Conservation (phyloP, 2,329 filamentous ascomycete genomes). For the Calonectria multiphialidica region DNA sequence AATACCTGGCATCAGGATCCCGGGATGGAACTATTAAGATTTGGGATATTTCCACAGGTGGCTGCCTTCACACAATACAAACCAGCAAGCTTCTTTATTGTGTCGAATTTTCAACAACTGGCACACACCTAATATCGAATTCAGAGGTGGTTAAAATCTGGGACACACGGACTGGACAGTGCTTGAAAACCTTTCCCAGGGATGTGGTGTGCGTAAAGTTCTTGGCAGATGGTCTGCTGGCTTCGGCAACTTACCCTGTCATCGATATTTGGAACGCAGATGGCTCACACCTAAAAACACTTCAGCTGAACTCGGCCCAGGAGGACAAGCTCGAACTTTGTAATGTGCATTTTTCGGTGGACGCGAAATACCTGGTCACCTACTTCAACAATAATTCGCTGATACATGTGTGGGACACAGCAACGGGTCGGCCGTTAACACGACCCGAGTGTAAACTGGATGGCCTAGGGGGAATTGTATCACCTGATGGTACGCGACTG, state of each 20-base stretch:
- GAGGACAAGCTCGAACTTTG: not conserved
- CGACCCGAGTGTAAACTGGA: too few species aligned
- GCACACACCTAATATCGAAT: not conserved
- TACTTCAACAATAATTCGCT: not conserved
- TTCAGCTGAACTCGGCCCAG: not conserved
- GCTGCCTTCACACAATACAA: not conserved
- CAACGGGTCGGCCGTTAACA: not conserved
- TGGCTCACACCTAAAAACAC: not conserved
- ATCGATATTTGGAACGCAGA: not conserved
- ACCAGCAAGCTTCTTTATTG: not conserved
- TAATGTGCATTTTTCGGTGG: not conserved
- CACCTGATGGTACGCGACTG: not conserved
- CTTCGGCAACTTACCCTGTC: not conserved
- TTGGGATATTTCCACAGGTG: not conserved
- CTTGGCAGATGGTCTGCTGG: not conserved
- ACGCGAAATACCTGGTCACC: not conserved
- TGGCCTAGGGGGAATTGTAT: not conserved
- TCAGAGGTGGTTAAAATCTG: not conserved
- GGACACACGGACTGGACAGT: not conserved
- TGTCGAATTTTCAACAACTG: not conserved
- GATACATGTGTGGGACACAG: not conserved
- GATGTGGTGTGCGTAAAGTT: not conserved
- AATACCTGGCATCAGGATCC: not conserved
- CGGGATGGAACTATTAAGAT: not conserved
- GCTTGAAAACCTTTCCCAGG: not conserved